Evolutionary conservation across 2,329 filamentous ascomycete species (phyloP), one percentile per base, ranked within the genome.

Genomic region (Cercospora janseana): DNA sequence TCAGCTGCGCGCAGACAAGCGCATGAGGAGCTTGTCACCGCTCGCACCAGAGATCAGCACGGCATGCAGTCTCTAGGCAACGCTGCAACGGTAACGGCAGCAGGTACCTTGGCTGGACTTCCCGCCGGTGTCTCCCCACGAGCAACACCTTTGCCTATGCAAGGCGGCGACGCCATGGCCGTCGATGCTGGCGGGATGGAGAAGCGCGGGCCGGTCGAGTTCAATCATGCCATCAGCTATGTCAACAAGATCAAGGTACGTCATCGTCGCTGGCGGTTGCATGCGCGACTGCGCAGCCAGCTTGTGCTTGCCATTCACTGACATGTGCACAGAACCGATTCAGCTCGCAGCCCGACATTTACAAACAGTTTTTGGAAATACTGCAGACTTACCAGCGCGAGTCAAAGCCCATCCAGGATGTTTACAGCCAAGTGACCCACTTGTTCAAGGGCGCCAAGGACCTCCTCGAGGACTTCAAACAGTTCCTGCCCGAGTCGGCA

Each of bases 161-260:
- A 79, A 55, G 79, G 73, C 24, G 67, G 85, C 50, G 88, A 85
- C 23, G 50, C 41, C 40, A 56, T 52, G 21, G 54, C 50, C 16
- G 61, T 82, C 81, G 35, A 54, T 38, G 75, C 40, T 7, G 69
- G 68, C 45, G 77, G 75, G 45, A 62, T 88, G 67, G 91, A 94
- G 69, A 94, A 93, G 66, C 83, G 91, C 49, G 92, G 91, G 0
- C 93, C 93, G 1, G 93, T 98, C 13, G 93, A 98, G 66, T 98
- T 98, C 70, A 98, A 98, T 67, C 93, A 98, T 72, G 93, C 93
- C 0, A 98, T 98, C 57, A 97, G 91, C 69, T 98, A 98, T 65
- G 93, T 98, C 47, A 98, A 98, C 68, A 98, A 98, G 74, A 98
- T 98, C 64, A 98, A 98, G 85, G 91, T 93, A 73, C 69, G 79